Evolutionary conservation across 768 basidiomycete species (phyloP).

Genomic region (Sporobolomyces phaffii): DNA sequence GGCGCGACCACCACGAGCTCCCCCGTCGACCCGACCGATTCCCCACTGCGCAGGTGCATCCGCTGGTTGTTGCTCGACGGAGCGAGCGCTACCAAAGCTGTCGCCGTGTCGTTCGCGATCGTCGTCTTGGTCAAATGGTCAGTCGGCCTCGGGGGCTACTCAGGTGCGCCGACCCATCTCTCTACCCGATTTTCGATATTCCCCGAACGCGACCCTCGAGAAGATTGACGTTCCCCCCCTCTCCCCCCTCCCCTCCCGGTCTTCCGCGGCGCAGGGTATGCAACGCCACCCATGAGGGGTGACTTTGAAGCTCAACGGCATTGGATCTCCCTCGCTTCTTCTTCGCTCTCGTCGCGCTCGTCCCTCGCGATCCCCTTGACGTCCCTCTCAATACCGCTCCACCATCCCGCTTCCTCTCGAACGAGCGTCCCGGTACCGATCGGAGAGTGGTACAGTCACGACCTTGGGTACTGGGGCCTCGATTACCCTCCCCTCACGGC

Average conservation of each 20-base stretch:
- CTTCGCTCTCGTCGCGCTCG: not conserved
- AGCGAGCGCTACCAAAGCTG: no score
- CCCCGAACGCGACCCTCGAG: no score
- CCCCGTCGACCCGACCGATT: constrained; percentile 10
- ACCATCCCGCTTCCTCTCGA: not conserved
- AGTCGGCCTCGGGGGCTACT: constrained; percentile 71
- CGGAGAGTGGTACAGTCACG: constrained; percentile 77
- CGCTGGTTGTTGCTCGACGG: no score
- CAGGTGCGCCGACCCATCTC: constrained; percentile 55
- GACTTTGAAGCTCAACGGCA: constrained; percentile 46
- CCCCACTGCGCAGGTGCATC: constrained; percentile 12
- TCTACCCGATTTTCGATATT: not conserved
- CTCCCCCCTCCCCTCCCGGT: not conserved
- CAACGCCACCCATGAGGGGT: constrained; percentile 41
- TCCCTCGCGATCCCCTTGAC: constrained; percentile 36
- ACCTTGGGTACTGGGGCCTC: constrained; percentile 84
- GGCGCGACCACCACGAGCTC: no score
- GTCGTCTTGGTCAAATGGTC: constrained; percentile 58
- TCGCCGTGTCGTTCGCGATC: not conserved
- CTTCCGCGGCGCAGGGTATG: constrained; percentile 23
- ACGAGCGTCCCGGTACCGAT: constrained; percentile 57
- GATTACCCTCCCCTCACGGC: constrained; percentile 94
- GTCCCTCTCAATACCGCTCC: constrained; percentile 20
- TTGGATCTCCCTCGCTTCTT: constrained; percentile 43
- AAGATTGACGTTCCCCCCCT: not conserved